Base-by-base conservation (phyloP, 768 basidiomycete species). In the Sutorius australiensis region DNA sequence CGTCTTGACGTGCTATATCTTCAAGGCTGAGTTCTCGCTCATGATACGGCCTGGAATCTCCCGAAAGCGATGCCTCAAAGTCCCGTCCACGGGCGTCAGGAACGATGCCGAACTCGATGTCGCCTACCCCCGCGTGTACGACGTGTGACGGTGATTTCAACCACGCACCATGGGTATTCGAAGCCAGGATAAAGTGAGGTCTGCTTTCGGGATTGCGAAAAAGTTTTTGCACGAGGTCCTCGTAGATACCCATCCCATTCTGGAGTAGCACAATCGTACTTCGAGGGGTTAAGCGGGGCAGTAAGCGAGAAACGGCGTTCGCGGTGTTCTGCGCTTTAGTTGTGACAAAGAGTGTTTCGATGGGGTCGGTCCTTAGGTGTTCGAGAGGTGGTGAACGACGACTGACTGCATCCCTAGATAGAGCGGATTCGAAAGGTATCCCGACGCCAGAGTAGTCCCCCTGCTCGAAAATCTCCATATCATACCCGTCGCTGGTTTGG, bases 171-270 rank as follows among this genome's bases (percentile, higher is more conserved):
- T 95, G 92, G 1, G 84, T 87, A 56, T 89, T 94, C 27, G 84
- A 82, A 13, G 86, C 86, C 48, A 95, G 72, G 57, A 98, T 80
- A 65, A 98, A 92, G 61, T 89, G 85, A 12, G 95, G 95, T 34
- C 95, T 82, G 28, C 76, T 74, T 32, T 75, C 67, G 21, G 84
- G 79, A 66, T 93, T 87, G 17, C 79, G 84, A 67, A 93, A 98
- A 39, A 92, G 61, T 6, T 77, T 61, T 6, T 72, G 63, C 16
- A 91, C 67, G 44, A 97, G 77, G 54, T 82, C 73, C 51, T 98
- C 95, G 68, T 92, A 90, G 9, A 95, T 73, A 11, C 93, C 95
- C 84, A 97, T 89, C 24, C 95, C 95, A 66, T 95, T 95, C 64
- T 95, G 91, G 48, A 98, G 70, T n/a, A 99, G 80, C 3, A 95